Conservation (phyloP, 176 grass and related monocot species). For the Themeda triandra region DNA sequence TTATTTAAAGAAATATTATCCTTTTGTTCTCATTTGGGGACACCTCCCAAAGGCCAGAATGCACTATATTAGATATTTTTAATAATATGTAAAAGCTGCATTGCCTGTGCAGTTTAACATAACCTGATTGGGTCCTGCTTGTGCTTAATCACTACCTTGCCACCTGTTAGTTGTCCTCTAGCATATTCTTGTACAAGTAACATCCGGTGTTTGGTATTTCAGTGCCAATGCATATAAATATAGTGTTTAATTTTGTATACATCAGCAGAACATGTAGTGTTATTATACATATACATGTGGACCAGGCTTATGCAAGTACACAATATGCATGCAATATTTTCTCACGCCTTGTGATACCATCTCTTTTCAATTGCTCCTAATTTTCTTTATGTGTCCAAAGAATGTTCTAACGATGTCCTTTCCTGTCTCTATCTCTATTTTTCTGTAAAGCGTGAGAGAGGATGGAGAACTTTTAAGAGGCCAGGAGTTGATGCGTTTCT, state of each 20-base stretch:
- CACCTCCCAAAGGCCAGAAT: too few species aligned
- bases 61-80: not conserved
- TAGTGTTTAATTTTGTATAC: not conserved
- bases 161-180: not conserved
- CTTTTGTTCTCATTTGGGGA: too few species aligned
- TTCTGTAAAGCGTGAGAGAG: slow-evolving; percentile 72
- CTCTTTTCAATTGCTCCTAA: not conserved
- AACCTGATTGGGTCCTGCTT: not conserved
- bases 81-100: not conserved
- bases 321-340: not conserved
- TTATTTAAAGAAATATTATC: too few species aligned
- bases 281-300: slow-evolving; percentile 1
- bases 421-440: not conserved
- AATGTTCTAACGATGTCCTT: not conserved
- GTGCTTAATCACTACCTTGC: not conserved
- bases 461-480: slow-evolving; percentile 96
- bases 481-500: slow-evolving; percentile 95
- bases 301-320: not conserved
- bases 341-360: not conserved
- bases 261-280: not conserved
- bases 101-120: not conserved
- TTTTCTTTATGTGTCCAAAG: slow-evolving; percentile 13
- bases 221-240: not conserved
- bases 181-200: not conserved
- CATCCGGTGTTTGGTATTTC: not conserved